Evolutionary conservation across 148 eudicot species (phyloP).

Genomic region (Vaccinium macrocarpon): DNA sequence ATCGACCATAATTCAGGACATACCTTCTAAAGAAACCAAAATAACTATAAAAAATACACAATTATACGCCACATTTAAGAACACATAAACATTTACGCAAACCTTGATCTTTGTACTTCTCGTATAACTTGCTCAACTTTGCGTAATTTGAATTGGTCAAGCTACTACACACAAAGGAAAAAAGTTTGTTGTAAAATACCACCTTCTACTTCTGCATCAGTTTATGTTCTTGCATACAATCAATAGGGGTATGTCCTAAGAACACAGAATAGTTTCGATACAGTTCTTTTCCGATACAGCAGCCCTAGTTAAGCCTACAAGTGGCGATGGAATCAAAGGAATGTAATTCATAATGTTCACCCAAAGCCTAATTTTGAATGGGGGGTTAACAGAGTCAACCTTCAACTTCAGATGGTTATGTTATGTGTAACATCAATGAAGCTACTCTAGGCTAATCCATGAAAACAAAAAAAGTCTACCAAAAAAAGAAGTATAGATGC

Average conservation of each 20-base stretch:
- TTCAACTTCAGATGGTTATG: background rate
- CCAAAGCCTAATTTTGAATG: background rate
- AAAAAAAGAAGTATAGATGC: background rate
- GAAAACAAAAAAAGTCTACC: background rate
- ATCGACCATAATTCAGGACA: too few relatives aligned
- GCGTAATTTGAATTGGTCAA: conserved; percentile 79
- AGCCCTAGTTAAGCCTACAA: background rate
- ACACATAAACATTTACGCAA: background rate
- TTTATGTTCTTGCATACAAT: background rate
- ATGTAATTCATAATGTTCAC: background rate
- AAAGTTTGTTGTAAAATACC: background rate
- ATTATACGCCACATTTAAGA: too few relatives aligned
- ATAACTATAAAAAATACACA: too few relatives aligned
- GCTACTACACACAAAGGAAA: conserved; percentile 49
- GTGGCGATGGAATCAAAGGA: background rate
- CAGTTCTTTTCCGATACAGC: too few relatives aligned
- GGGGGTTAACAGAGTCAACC: background rate
- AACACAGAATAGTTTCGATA: background rate
- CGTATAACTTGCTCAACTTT: conserved; percentile 58
- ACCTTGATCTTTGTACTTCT: conserved; percentile 79
- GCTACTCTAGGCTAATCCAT: background rate
- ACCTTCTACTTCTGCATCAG: background rate
- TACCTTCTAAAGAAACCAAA: too few relatives aligned
- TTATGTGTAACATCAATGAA: background rate
- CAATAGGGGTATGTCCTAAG: background rate